These are phyloP conservation scores for Theobroma grandiflorum DNA, from an alignment of 441 rosid genomes.

Conservation along the genomic window DNA sequence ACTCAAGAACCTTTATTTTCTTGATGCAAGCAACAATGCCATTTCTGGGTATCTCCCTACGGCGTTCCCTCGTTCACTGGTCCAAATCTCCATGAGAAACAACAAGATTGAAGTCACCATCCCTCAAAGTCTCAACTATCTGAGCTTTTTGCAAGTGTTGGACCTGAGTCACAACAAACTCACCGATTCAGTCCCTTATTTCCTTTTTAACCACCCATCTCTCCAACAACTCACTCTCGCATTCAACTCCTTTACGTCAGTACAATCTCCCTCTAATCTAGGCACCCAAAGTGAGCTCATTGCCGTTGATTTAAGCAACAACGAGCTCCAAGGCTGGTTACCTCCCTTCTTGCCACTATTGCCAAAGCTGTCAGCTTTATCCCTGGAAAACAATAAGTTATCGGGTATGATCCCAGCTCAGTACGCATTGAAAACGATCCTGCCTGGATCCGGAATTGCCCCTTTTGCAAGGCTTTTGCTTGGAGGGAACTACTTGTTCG, in stretches of 20 bases:
- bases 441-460: slow-evolving; percentile 51
- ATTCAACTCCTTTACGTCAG: slow-evolving; percentile 57
- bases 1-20: slow-evolving; percentile 54
- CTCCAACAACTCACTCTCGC: slow-evolving; percentile 87
- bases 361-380: slow-evolving; percentile 81
- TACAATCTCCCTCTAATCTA: slow-evolving; percentile 46
- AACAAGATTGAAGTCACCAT: slow-evolving; percentile 56
- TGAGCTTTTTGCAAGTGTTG: slow-evolving; percentile 59
- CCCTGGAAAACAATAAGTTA: slow-evolving; percentile 70
- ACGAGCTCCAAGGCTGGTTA: slow-evolving; percentile 61
- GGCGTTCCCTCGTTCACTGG: slow-evolving; percentile 46
- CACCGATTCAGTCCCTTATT: slow-evolving; percentile 51
- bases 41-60: slow-evolving; percentile 61
- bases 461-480: slow-evolving; percentile 71
- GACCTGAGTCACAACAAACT: slow-evolving; percentile 75
- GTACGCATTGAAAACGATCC: slow-evolving; percentile 62
- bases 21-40: slow-evolving; percentile 68
- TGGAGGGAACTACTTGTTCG: slow-evolving; percentile 85
- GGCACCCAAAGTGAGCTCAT: slow-evolving; percentile 58
- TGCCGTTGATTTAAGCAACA: slow-evolving; percentile 78
- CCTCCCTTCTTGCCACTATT: slow-evolving; percentile 67
- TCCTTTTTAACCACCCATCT: slow-evolving; percentile 64
- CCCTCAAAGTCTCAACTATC: slow-evolving; percentile 43
- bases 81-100: slow-evolving; percentile 73
- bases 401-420: slow-evolving; percentile 82